Percentiles rank a stretch among this genome's conserved stretches.
Evolutionary conservation across 2,329 filamentous ascomycete species (phyloP).

Genomic region (Leptographium flavum): DNA sequence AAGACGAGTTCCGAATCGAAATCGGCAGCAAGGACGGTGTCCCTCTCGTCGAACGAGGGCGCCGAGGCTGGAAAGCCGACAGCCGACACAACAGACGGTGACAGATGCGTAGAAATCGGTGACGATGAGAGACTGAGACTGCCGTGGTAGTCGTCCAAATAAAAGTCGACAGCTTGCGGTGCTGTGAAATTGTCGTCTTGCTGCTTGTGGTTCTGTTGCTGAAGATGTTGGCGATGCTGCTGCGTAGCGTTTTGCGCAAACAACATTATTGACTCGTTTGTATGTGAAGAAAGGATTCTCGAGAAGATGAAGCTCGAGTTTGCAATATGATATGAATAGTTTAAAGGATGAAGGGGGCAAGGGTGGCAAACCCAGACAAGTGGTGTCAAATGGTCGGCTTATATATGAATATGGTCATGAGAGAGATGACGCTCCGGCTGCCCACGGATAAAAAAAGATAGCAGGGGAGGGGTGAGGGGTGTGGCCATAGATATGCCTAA

Average conservation of each 20-base stretch:
- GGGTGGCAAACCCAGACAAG: neutral
- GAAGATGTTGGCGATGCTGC: slow-evolving; percentile 10
- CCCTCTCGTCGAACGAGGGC: slow-evolving; percentile 16
- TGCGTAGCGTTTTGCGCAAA: slow-evolving; percentile 5
- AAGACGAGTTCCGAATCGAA: slow-evolving; percentile 3
- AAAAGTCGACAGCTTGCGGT: slow-evolving; percentile 3
- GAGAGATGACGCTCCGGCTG: neutral
- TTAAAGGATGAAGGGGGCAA: neutral
- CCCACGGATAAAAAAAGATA: neutral
- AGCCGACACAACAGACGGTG: slow-evolving; percentile 1
- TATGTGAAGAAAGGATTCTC: neutral
- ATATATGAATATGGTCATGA: neutral
- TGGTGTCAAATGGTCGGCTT: neutral
- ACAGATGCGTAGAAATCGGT: slow-evolving; percentile 15
- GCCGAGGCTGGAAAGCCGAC: slow-evolving; percentile 4
- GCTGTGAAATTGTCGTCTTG: slow-evolving; percentile 6
- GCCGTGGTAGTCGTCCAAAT: slow-evolving; percentile 6
- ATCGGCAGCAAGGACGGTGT: slow-evolving; percentile 12
- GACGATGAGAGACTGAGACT: slow-evolving; percentile 13
- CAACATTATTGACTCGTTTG: slow-evolving; percentile 9
- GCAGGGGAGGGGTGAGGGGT: neutral
- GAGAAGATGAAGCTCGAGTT: neutral
- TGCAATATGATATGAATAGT: neutral
- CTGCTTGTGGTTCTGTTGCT: slow-evolving; percentile 17
- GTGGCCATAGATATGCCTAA: neutral